phyloP scores from a whole-genome alignment of 2,329 filamentous ascomycete genomes.

The Phoma herbarum region DNA sequence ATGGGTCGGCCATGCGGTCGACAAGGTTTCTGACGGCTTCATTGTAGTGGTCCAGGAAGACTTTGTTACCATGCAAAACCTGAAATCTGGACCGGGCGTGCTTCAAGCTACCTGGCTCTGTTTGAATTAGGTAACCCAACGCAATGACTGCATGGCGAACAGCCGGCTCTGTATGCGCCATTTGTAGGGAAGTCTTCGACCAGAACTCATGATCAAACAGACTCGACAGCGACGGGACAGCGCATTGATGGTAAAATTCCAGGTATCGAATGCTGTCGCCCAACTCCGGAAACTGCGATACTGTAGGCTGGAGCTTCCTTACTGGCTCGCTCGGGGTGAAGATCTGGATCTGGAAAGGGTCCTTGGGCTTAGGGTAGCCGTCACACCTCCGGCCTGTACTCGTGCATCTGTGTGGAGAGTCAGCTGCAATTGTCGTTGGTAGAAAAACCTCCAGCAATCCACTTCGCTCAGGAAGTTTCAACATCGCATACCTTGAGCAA shows the following conservation, averaged over 20 bases:
- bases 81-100: slow-evolving; percentile 24
- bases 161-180: slow-evolving; percentile 53
- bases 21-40: slow-evolving; percentile 51
- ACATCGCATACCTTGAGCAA: slow-evolving; percentile 29
- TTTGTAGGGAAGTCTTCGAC: slow-evolving; percentile 54
- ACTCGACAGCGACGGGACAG: slow-evolving; percentile 48
- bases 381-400: slow-evolving; percentile 44
- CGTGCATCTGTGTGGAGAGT: slow-evolving; percentile 34
- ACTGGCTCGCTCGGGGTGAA: not conserved
- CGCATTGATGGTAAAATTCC: slow-evolving; percentile 56
- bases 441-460: not conserved
- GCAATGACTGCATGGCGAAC: slow-evolving; percentile 56
- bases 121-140: slow-evolving; percentile 49
- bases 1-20: slow-evolving; percentile 41
- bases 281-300: slow-evolving; percentile 20
- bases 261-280: slow-evolving; percentile 34
- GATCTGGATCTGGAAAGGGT: slow-evolving; percentile 7
- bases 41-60: slow-evolving; percentile 54
- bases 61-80: slow-evolving; percentile 23
- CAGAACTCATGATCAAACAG: slow-evolving; percentile 51
- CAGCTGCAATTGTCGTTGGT: not conserved
- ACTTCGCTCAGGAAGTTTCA: not conserved
- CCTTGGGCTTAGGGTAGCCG: slow-evolving; percentile 29
- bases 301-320: not conserved
- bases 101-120: slow-evolving; percentile 33